Base-by-base conservation (phyloP, 179 eudicot species). In the Beta macrorhiza region DNA sequence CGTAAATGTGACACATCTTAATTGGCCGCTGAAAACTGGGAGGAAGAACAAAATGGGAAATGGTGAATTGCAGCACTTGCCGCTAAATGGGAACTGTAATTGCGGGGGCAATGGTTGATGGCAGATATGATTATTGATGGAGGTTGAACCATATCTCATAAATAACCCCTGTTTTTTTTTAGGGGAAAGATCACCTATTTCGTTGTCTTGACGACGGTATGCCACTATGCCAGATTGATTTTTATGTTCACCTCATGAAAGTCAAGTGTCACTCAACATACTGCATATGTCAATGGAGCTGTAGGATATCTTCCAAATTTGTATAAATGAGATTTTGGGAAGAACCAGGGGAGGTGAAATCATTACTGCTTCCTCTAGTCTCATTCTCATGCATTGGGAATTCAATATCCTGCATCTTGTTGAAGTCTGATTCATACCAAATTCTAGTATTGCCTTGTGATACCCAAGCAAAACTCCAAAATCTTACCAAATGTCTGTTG, bases 291-390 rank as follows among this genome's bases (percentile, higher is more conserved):
- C 74, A 69, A 42, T 15, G 53, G 53, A 69, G 45, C 19, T 42
- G 44, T 22, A 19, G 22, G 67, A 32, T 63, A 63, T 63, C 22
- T 65, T 29, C 44, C 44, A 65, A 65, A 29, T 0, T 69, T 69
- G 73, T 32, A 44, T 51, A 5, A 72, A 51, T 72, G 55, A 11
- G n/a, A 72, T 19, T 74, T 32, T 56, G 25, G 64, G 64, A 74
- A 15, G 25, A 55, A 74, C 77, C 32, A 74, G 77, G 77, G 77
- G 77, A 74, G 77, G 77, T 56, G 47, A 17, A 55, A 14, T 37
- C n/a, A 44, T n/a, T 67, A 13, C 72, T 10, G 5, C 10, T 10
- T 65, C 19, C 2, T 29, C 32, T 29, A 29, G 32, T 29, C 49
- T 11, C 32, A 29, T 29, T 29, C 32, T 29, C 59, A 51, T 53